Percentiles rank a stretch among this genome's conserved stretches.
phyloP scores from a whole-genome alignment of 2,329 filamentous ascomycete species.

The Fusarium nanum region DNA sequence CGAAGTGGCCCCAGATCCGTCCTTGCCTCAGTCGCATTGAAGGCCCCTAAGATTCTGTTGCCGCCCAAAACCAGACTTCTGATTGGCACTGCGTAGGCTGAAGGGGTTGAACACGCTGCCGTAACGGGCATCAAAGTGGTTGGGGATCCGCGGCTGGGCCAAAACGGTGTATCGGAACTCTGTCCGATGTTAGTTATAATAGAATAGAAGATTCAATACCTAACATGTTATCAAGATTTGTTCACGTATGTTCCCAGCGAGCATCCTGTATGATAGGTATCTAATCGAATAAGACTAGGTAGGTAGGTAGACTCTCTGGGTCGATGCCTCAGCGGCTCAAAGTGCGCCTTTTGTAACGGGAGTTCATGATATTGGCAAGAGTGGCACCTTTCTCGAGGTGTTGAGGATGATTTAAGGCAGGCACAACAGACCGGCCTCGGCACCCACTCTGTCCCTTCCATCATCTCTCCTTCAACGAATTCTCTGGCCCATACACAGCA shows the following conservation, averaged over 20 bases:
- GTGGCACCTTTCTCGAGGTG: neutral
- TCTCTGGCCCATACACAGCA: neutral
- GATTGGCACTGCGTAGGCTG: neutral
- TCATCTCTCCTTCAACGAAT: neutral
- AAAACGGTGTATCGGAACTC: neutral
- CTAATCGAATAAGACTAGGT: no score
- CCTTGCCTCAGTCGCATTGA: constrained; percentile 9
- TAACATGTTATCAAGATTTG: neutral
- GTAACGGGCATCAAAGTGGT: no score
- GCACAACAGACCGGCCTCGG: neutral
- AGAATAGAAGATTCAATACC: neutral
- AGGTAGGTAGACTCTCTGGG: no score
- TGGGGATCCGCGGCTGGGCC: neutral
- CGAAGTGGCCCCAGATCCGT: constrained; percentile 11
- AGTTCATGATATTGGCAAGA: neutral
- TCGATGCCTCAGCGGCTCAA: neutral
- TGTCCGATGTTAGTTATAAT: neutral
- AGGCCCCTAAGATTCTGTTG: neutral
- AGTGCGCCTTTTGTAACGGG: neutral
- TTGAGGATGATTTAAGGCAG: neutral
- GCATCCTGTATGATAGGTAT: neutral
- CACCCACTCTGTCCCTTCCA: neutral
- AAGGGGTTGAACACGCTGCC: neutral
- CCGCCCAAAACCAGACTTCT: neutral
- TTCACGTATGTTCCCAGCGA: neutral